Base-by-base conservation (phyloP, 2,329 filamentous ascomycete genomes). In the Celoporthe dispersa region DNA sequence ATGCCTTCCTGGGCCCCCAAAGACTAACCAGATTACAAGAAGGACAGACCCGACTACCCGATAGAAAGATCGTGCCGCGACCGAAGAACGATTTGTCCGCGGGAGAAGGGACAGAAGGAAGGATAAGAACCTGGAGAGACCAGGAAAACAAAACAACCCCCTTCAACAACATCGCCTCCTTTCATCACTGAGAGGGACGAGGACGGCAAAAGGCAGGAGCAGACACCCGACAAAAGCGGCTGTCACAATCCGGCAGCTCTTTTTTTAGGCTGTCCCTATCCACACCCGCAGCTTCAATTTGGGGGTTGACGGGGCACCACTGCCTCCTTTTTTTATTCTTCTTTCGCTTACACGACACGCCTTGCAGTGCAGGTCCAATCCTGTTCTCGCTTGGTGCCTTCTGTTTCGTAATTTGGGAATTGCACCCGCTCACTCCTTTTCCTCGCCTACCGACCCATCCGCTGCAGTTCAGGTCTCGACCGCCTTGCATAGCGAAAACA, bases 241-340 rank as follows among this genome's bases (percentile, higher is more conserved):
- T 66, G 64, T 60, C 33, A 19, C 53, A n/a, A 35, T 35, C 53
- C 51, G 33, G 31, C 28, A 57, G 31, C 35, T 44, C 51, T 44
- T 66, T 51, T 44, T 51, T 64, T 37, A 65, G 63, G 37, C 11
- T 48, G 37, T 7, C 31, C 61, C 39, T 63, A 19, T 28, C 25
- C 33, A 4, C 61, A 28, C 4, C 16, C 39, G 37, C 31, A 41
- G n/a, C 37, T 37, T 37, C 60, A 63, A 11, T n/a, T 63, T 44
- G 37, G 37, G 60, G 60, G n/a, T 41, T 37, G 37, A 28, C 39
- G 11, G n/a, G 60, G 60, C 60, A 63, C 37, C 60, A 63, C 60
- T 41, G 60, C 60, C 60, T 44, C 35, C 16, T 1, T 37, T 22
- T 62, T n/a, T 35, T 16, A 8, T n/a, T n/a, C 37, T 22, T 25